phyloP scores from a whole-genome alignment of 140 eudicot genomes.

The Ambrosia hybrid region DNA sequence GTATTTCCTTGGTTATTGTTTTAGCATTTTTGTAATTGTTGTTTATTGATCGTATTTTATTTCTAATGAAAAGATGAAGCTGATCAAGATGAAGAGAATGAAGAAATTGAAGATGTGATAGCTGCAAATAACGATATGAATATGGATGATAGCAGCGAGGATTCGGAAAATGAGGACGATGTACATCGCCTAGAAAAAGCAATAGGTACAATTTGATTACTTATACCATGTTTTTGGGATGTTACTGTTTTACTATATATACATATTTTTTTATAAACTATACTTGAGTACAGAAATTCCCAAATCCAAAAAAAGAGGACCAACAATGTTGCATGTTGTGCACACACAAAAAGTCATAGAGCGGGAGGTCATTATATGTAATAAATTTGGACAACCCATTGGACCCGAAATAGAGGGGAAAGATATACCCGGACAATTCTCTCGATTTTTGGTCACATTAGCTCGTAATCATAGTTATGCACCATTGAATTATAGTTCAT shows the following conservation, averaged over 20 bases:
- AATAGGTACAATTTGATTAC: background rate
- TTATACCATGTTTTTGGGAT: background rate
- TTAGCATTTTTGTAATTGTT: background rate
- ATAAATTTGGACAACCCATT: background rate
- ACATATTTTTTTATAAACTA: background rate
- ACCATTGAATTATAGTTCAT: background rate
- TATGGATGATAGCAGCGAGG: background rate
- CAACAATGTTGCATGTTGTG: background rate
- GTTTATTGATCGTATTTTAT: background rate
- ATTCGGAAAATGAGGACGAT: background rate
- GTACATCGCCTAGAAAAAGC: background rate
- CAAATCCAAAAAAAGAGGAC: background rate
- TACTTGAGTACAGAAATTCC: background rate
- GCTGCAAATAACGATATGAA: background rate
- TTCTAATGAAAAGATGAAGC: background rate
- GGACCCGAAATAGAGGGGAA: background rate
- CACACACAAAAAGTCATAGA: background rate
- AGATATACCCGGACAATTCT: background rate
- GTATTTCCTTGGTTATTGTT: background rate
- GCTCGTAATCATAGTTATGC: background rate
- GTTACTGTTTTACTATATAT: background rate
- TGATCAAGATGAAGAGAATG: slow-evolving; percentile 1
- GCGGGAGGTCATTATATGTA: background rate
- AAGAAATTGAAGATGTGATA: background rate
- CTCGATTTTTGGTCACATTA: background rate